Conservation (phyloP, 805 yeast species). For the Candida anglica region DNA sequence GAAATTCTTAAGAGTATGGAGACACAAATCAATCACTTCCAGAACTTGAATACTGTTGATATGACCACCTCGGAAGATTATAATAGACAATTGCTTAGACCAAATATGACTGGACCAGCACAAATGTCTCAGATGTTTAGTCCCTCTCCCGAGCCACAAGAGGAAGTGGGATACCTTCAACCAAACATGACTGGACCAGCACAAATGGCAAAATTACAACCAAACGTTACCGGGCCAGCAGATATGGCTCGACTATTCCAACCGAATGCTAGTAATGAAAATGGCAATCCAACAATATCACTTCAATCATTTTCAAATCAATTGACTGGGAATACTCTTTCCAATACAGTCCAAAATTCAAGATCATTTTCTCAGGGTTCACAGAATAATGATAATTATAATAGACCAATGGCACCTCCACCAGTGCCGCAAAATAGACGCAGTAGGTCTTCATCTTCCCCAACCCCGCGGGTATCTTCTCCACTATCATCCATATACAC, state of each 20-base stretch:
- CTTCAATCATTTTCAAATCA: constrained; percentile 38
- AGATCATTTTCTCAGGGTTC: constrained; percentile 10
- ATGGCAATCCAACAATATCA: constrained; percentile 25
- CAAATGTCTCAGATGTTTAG: constrained; percentile 33
- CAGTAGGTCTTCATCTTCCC: constrained; percentile 29
- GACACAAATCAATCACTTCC: constrained; percentile 64
- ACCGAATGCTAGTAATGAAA: constrained; percentile 11
- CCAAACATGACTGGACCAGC: constrained; percentile 45
- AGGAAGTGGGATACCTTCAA: constrained; percentile 15
- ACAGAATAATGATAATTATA: too few species aligned
- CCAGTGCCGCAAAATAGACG: constrained; percentile 38
- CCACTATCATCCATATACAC: constrained; percentile 7
- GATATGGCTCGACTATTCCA: constrained; percentile 32
- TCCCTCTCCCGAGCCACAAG: constrained; percentile 18
- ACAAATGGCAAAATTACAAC: constrained; percentile 30
- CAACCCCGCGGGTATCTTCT: constrained; percentile 17
- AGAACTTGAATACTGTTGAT: constrained; percentile 69
- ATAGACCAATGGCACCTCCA: constrained; percentile 22
- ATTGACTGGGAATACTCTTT: constrained; percentile 34
- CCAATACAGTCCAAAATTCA: constrained; percentile 34
- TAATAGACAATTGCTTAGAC: constrained; percentile 20
- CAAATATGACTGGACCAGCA: constrained; percentile 46
- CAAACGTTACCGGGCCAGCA: constrained; percentile 26
- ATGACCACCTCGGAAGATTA: constrained; percentile 23
- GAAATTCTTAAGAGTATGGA: constrained; percentile 72